Evolutionary conservation across 768 basidiomycete genomes (phyloP).

Genomic region (Dictyophora rubrovolvata): DNA sequence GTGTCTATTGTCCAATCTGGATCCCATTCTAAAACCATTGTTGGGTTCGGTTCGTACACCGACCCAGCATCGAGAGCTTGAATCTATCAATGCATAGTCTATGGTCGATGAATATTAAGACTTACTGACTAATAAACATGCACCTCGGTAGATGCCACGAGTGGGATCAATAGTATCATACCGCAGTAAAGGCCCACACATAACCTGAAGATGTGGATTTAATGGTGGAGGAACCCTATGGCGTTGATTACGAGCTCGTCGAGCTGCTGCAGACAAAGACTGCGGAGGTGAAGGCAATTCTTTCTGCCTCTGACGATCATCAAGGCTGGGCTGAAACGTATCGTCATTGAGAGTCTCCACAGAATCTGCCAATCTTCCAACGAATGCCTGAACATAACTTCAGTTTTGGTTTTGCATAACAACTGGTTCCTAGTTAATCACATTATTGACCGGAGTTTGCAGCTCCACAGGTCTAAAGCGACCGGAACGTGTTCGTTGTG

Average conservation of each 20-base stretch:
- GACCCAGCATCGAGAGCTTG: conserved; percentile 72
- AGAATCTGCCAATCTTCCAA: conserved; percentile 42
- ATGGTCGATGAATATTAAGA: conserved; percentile 17
- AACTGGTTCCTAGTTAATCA: background rate
- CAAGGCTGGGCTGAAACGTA: conserved; percentile 21
- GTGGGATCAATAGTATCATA: conserved; percentile 76
- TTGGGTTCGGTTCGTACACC: conserved; percentile 64
- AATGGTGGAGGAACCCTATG: conserved; percentile 50
- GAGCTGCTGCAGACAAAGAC: conserved; percentile 29
- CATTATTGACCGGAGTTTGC: conserved; percentile 32
- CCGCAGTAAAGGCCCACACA: conserved; percentile 84
- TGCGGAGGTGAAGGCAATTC: conserved; percentile 28
- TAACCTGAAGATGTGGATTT: conserved; percentile 75
- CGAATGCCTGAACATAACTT: conserved; percentile 43
- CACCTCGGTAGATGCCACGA: conserved; percentile 76
- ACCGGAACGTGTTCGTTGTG: conserved; percentile 38
- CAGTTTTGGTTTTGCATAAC: background rate
- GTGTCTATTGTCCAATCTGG: conserved; percentile 29
- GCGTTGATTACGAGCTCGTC: conserved; percentile 57
- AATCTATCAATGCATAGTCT: conserved; percentile 1
- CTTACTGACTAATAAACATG: conserved; percentile 80
- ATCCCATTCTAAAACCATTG: conserved; percentile 66
- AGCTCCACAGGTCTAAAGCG: conserved; percentile 46
- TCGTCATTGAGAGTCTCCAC: conserved; percentile 19
- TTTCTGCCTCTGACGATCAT: conserved; percentile 42